phyloP scores from a whole-genome alignment of 768 basidiomycete species.

The Lentinula detonsa region DNA sequence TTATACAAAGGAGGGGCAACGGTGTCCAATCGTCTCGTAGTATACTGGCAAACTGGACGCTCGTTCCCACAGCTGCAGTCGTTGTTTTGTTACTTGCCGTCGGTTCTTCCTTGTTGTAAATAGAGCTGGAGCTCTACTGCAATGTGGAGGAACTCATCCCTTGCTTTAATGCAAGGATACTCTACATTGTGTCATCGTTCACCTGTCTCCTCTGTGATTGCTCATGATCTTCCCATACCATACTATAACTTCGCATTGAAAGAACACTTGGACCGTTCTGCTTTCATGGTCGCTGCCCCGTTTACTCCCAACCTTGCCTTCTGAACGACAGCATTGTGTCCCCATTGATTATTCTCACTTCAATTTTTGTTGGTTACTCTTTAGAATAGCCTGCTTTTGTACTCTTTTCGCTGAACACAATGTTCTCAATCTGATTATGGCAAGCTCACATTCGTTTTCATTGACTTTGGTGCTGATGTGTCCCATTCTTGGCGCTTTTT shows the following conservation, averaged over 20 bases:
- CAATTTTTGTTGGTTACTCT: background rate
- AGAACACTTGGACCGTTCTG: background rate
- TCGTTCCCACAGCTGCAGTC: background rate
- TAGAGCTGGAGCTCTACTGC: background rate
- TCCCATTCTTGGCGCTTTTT: background rate
- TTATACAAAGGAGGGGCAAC: background rate
- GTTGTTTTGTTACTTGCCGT: background rate
- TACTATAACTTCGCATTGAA: background rate
- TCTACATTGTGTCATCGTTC: background rate
- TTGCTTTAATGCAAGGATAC: background rate
- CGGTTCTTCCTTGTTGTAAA: background rate
- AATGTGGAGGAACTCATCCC: background rate
- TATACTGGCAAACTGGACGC: background rate
- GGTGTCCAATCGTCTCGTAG: background rate
- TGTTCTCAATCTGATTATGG: background rate
- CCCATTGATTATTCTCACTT: background rate
- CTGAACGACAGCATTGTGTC: background rate
- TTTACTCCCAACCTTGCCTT: background rate
- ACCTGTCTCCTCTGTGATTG: background rate
- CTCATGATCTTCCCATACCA: background rate
- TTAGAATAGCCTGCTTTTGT: background rate
- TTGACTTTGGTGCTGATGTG: background rate
- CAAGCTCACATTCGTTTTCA: constrained; percentile 6
- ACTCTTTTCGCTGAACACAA: background rate
- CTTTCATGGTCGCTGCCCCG: background rate